Conservation (phyloP, 192 early-diverging fungal species). For the Podila horticola region DNA sequence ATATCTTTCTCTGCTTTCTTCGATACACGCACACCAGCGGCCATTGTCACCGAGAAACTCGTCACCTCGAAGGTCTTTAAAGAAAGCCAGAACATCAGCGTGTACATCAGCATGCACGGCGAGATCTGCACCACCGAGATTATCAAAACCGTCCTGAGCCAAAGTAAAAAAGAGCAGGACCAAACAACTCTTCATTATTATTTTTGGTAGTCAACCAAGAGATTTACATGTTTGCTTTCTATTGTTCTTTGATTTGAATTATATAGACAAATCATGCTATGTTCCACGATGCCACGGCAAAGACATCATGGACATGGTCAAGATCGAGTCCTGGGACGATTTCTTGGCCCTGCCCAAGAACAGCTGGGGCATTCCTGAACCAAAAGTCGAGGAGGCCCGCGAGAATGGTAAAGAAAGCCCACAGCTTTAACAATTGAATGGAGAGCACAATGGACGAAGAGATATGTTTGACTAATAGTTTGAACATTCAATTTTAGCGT, state of each 20-base stretch:
- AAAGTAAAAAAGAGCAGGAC: conserved; percentile 34
- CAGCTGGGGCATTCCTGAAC: conserved; percentile 77
- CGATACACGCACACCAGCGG: conserved; percentile 11
- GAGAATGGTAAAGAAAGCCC: conserved; percentile 61
- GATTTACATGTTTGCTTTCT: neutral
- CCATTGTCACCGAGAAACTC: conserved; percentile 53
- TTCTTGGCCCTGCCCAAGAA: conserved; percentile 68
- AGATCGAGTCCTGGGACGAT: conserved; percentile 66
- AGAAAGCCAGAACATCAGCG: conserved; percentile 56
- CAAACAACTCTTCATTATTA: too few relatives aligned
- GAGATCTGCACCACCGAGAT: conserved; percentile 61
- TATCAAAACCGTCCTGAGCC: conserved; percentile 55
- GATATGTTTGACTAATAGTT: neutral
- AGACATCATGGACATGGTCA: conserved; percentile 74
- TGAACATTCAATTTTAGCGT: conserved; percentile 29
- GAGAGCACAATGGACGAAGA: neutral
- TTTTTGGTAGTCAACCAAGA: neutral
- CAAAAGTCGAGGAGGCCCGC: conserved; percentile 54
- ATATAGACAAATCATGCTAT: conserved; percentile 62
- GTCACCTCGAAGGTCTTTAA: conserved; percentile 42
- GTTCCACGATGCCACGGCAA: conserved; percentile 60
- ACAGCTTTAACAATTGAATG: neutral
- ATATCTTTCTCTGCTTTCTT: neutral
- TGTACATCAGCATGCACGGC: conserved; percentile 65
- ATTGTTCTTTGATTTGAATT: neutral